Conservation (phyloP, 2,329 filamentous ascomycete species). For the Penicillium corylophilum region DNA sequence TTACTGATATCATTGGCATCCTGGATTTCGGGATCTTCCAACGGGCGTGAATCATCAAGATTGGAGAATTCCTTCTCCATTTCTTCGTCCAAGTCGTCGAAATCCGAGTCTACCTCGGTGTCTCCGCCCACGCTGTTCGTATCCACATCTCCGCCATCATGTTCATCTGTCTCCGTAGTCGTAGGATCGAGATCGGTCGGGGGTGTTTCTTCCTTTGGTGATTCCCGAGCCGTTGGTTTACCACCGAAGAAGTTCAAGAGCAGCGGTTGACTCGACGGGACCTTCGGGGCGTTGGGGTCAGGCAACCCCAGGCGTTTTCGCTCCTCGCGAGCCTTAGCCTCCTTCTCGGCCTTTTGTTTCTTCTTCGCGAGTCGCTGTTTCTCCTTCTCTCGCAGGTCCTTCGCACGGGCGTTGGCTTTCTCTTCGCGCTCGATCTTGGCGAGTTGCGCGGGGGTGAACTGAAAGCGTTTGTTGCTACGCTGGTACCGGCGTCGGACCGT, state of each 20-base stretch:
- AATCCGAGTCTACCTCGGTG: constrained; percentile 25
- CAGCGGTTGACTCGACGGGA: constrained; percentile 37
- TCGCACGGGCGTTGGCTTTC: constrained; percentile 40
- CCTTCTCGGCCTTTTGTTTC: constrained; percentile 37
- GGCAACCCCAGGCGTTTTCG: constrained; percentile 31
- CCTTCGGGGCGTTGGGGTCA: constrained; percentile 30
- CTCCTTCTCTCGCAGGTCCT: constrained; percentile 38
- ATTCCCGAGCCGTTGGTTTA: not conserved
- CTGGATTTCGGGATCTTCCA: not conserved
- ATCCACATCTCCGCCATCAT: constrained; percentile 9
- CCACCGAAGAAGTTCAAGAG: constrained; percentile 31
- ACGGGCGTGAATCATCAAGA: constrained; percentile 7
- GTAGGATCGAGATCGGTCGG: constrained; percentile 1
- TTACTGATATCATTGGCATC: not conserved
- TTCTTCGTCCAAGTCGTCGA: constrained; percentile 24
- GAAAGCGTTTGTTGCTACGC: constrained; percentile 37
- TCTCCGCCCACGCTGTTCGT: constrained; percentile 12
- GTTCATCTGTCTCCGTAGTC: constrained; percentile 1
- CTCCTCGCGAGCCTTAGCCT: constrained; percentile 35
- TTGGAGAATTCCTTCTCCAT: constrained; percentile 11
- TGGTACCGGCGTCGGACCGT: constrained; percentile 40
- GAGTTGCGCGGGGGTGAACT: constrained; percentile 37
- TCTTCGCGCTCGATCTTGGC: constrained; percentile 43
- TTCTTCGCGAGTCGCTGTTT: constrained; percentile 35
- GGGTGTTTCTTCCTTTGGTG: not conserved